A percentile compares a stretch with the other conserved stretches of the same genome.
These are phyloP conservation scores for Eremothecium coryli DNA, from an alignment of 1,139 yeast species.

Conservation along the genomic window DNA sequence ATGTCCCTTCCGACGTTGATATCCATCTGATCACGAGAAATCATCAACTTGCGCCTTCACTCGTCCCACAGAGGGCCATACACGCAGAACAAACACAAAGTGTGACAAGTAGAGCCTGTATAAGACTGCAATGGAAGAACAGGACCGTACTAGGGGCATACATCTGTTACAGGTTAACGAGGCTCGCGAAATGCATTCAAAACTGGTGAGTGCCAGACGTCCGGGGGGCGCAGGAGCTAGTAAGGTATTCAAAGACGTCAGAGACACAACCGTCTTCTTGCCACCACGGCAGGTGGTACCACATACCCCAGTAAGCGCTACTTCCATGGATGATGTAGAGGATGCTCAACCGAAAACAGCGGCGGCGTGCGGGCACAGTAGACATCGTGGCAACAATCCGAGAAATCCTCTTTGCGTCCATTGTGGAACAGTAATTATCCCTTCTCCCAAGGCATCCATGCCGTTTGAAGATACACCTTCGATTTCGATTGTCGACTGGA, in stretches of 20 bases:
- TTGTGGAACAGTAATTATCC: constrained; percentile 66
- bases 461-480: constrained; percentile 61
- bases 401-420: constrained; percentile 42
- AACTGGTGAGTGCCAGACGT: constrained; percentile 28
- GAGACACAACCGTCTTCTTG: too few relatives aligned
- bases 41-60: too few relatives aligned
- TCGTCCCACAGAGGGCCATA: too few relatives aligned
- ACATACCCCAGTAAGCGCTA: constrained; percentile 24
- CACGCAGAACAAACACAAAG: too few relatives aligned
- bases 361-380: constrained; percentile 11
- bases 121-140: too few relatives aligned
- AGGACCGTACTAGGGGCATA: too few relatives aligned
- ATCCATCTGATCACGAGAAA: too few relatives aligned
- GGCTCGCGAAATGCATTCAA: constrained; percentile 54
- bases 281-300: constrained; percentile 28
- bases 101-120: too few relatives aligned
- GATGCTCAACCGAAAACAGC: constrained; percentile 7
- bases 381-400: constrained; percentile 28
- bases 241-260: background rate
- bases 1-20: constrained; percentile 4
- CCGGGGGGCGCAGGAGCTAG: constrained; percentile 8
- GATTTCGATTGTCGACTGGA: constrained; percentile 65
- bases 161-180: too few relatives aligned
- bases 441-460: constrained; percentile 56
- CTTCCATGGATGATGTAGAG: constrained; percentile 4